These are phyloP conservation scores for Monilinia polystroma DNA, from an alignment of 2,329 filamentous ascomycete genomes.

Conservation along the genomic window DNA sequence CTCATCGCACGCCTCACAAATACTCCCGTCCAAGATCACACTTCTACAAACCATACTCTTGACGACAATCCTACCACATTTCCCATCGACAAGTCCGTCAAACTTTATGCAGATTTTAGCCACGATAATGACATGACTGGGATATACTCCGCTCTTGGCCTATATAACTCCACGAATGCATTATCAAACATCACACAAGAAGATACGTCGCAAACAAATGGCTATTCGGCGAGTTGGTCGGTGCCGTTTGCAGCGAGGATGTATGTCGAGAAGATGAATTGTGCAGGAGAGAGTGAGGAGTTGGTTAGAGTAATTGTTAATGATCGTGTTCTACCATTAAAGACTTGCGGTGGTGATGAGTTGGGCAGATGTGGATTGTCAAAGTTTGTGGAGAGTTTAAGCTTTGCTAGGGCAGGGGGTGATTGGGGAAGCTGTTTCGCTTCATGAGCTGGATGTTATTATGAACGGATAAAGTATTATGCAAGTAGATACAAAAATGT, in stretches of 20 bases:
- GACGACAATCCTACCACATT: slow-evolving; percentile 68
- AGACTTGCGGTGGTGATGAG: slow-evolving; percentile 67
- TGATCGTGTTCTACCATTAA: slow-evolving; percentile 72
- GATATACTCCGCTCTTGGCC: slow-evolving; percentile 72
- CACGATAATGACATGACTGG: slow-evolving; percentile 86
- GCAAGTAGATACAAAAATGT: background rate
- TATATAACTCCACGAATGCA: slow-evolving; percentile 66
- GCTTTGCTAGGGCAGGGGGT: slow-evolving; percentile 71
- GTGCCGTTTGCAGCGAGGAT: slow-evolving; percentile 79
- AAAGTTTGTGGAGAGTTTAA: slow-evolving; percentile 71
- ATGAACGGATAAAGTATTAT: background rate
- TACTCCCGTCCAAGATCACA: slow-evolving; percentile 67
- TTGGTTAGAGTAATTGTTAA: slow-evolving; percentile 79
- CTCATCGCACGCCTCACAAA: slow-evolving; percentile 76
- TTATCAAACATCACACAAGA: slow-evolving; percentile 53
- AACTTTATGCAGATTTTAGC: slow-evolving; percentile 83
- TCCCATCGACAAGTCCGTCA: slow-evolving; percentile 57
- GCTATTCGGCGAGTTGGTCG: slow-evolving; percentile 74
- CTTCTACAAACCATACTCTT: slow-evolving; percentile 74
- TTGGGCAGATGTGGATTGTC: slow-evolving; percentile 68
- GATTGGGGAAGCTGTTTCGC: slow-evolving; percentile 67
- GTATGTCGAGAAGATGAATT: slow-evolving; percentile 86
- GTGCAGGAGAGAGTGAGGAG: slow-evolving; percentile 59
- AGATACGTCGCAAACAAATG: slow-evolving; percentile 54
- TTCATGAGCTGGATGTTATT: slow-evolving; percentile 19